Conservation (phyloP, 2,329 filamentous ascomycete genomes). For the Talaromyces marneffei region DNA sequence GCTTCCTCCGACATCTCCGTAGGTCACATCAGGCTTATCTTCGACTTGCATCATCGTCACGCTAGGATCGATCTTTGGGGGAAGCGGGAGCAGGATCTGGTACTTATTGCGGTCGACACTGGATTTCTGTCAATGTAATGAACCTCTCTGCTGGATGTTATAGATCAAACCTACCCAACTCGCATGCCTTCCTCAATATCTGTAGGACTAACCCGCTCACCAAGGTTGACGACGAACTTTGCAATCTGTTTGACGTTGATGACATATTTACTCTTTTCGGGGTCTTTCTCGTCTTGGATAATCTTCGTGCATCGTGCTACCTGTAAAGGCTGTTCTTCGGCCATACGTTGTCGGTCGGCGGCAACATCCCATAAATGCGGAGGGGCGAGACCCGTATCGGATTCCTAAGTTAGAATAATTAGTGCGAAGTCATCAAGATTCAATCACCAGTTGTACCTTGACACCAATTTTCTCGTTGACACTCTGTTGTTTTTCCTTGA, state of each 20-base stretch:
- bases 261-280: constrained; percentile 98
- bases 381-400: constrained; percentile 94
- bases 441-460: constrained; percentile 29
- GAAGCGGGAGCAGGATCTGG: constrained; percentile 91
- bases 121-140: constrained; percentile 7
- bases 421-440: constrained; percentile 21
- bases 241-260: constrained; percentile 99
- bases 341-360: constrained; percentile 96
- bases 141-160: not conserved
- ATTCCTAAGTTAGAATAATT: constrained; percentile 63
- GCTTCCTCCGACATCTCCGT: constrained; percentile 96
- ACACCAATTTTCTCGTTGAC: constrained; percentile 96
- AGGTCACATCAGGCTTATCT: constrained; percentile 98
- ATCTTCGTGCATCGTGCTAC: constrained; percentile 99
- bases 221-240: constrained; percentile 97
- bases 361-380: constrained; percentile 99
- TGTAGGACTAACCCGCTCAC: constrained; percentile 91
- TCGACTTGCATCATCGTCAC: constrained; percentile 99
- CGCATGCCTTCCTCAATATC: constrained; percentile 99
- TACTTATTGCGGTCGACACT: constrained; percentile 97
- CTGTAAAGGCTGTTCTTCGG: constrained; percentile 94
- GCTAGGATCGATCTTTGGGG: constrained; percentile 96
- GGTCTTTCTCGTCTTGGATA: constrained; percentile 91
- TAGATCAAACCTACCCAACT: constrained; percentile 59
- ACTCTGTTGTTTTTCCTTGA: constrained; percentile 97